phyloP scores from a whole-genome alignment of 1,284 basidiomycete species.

The Sporisorium scitamineum region DNA sequence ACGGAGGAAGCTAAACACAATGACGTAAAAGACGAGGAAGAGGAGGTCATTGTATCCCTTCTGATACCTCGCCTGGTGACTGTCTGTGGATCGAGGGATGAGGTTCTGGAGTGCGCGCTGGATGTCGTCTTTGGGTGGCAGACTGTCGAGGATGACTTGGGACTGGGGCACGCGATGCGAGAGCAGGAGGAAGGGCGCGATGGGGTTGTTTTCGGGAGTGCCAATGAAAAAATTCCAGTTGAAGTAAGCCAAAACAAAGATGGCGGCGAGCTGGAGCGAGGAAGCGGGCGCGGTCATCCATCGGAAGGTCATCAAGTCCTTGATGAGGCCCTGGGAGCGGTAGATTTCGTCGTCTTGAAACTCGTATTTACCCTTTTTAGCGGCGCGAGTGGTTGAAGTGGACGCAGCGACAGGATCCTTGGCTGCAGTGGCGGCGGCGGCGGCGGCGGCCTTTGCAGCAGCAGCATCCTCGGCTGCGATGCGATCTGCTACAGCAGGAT shows the following conservation, averaged over 20 bases:
- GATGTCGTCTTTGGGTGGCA: conserved; percentile 25
- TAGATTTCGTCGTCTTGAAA: conserved; percentile 45
- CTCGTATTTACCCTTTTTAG: conserved; percentile 16
- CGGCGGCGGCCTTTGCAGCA: no score
- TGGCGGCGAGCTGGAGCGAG: conserved; percentile 73
- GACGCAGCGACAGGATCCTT: conserved; percentile 34
- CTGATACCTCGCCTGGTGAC: conserved; percentile 49
- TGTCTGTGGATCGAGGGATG: conserved; percentile 42
- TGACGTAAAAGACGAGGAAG: conserved; percentile 87
- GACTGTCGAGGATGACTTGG: conserved; percentile 72
- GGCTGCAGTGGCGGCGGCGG: conserved; percentile 2
- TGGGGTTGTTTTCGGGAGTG: conserved; percentile 77
- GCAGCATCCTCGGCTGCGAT: conserved; percentile 25
- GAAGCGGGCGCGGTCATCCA: conserved; percentile 65
- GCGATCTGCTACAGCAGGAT: conserved; percentile 45
- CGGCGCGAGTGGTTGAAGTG: conserved; percentile 7
- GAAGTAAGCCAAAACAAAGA: conserved; percentile 79
- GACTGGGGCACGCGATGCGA: conserved; percentile 75
- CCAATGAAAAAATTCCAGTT: conserved; percentile 77
- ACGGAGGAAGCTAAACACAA: conserved; percentile 91
- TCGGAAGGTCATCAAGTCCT: conserved; percentile 53
- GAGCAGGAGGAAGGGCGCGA: conserved; percentile 80
- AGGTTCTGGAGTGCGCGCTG: conserved; percentile 33
- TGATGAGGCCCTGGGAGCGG: conserved; percentile 43
- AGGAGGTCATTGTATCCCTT: conserved; percentile 75